Percentiles rank a stretch among this genome's conserved stretches.
Evolutionary conservation across 768 basidiomycete species (phyloP).

Genomic region (Chalciporus sphaerocephalus): DNA sequence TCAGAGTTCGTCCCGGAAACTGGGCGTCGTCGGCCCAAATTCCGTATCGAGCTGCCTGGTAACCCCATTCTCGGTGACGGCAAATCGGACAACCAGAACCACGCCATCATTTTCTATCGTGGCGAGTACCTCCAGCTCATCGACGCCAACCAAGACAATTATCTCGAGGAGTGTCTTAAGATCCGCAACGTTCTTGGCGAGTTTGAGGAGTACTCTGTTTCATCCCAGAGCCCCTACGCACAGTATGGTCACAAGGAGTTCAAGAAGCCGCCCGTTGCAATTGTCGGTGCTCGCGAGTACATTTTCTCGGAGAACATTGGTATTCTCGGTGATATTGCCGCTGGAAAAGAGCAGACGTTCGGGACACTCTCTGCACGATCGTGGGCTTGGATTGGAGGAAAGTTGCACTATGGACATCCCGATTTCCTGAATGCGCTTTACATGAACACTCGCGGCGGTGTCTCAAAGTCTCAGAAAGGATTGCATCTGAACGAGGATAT

Average conservation of each 20-base stretch:
- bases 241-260: slow-evolving; percentile 88
- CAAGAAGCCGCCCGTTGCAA: slow-evolving; percentile 85
- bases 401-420: slow-evolving; percentile 98
- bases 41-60: slow-evolving; percentile 96
- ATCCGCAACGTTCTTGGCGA: slow-evolving; percentile 97
- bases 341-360: slow-evolving; percentile 99
- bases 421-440: slow-evolving; percentile 98
- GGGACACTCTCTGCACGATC: slow-evolving; percentile 95
- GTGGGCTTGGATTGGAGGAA: slow-evolving; percentile 96
- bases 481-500: slow-evolving; percentile 99
- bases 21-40: slow-evolving; percentile 89
- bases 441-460: slow-evolving; percentile 97
- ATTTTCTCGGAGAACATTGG: slow-evolving; percentile 99
- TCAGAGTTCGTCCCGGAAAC: slow-evolving; percentile 91
- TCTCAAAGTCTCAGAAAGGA: slow-evolving; percentile 99
- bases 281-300: slow-evolving; percentile 98
- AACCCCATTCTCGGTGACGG: slow-evolving; percentile 99
- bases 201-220: slow-evolving; percentile 89
- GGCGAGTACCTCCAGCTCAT: slow-evolving; percentile 99
- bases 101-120: slow-evolving; percentile 98
- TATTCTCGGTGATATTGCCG: slow-evolving; percentile 96
- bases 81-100: slow-evolving; percentile 99
- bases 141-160: slow-evolving; percentile 99
- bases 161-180: slow-evolving; percentile 98
- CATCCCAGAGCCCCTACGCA: slow-evolving; percentile 87